A percentile compares a stretch with the other conserved stretches of the same genome.
Conservation (phyloP, 2,329 filamentous ascomycete genomes). For the Sclerotinia nivalis region DNA sequence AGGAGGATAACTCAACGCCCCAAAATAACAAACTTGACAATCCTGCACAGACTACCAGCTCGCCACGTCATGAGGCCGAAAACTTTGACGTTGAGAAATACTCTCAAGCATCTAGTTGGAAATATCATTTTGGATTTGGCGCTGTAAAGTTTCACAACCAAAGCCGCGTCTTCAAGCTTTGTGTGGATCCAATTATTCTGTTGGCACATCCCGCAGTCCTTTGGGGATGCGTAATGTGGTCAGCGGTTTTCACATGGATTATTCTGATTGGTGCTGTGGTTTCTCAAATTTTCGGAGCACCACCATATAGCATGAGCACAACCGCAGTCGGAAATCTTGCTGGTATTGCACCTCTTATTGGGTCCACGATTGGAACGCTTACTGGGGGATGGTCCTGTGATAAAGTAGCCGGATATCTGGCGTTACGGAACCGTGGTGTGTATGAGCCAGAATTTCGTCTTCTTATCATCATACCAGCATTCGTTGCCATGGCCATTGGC, state of each 20-base stretch:
- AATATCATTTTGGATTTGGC: not conserved
- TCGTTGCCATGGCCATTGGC: not conserved
- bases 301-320: not conserved
- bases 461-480: constrained; percentile 4
- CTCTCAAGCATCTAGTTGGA: not conserved
- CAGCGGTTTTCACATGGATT: not conserved
- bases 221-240: not conserved
- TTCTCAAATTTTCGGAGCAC: not conserved
- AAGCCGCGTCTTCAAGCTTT: not conserved
- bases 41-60: not conserved
- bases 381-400: not conserved
- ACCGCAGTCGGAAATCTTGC: not conserved
- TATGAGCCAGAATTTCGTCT: not conserved
- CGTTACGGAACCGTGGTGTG: not conserved
- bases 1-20: not conserved
- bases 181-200: not conserved
- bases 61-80: not conserved
- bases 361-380: not conserved
- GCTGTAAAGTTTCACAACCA: not conserved
- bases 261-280: not conserved
- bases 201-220: not conserved
- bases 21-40: not conserved
- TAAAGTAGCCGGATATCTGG: not conserved
- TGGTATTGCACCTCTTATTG: not conserved
- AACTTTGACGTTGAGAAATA: not conserved